Conservation (phyloP, 192 early-diverging fungal species). For the Backusella psychrophila region DNA sequence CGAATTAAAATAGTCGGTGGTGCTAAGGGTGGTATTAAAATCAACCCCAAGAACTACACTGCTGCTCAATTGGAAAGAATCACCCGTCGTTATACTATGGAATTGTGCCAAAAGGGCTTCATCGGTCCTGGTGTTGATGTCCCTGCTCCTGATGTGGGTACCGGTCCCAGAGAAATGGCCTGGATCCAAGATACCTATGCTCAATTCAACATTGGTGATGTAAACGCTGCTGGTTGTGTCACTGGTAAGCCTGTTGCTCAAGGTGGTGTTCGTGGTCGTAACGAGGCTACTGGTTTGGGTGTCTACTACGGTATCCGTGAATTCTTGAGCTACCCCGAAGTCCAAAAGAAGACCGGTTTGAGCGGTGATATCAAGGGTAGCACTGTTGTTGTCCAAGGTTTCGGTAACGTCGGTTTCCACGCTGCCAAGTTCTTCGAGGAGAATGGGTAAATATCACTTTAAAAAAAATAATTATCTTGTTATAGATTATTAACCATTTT, state of each 20-base stretch:
- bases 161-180: slow-evolving; percentile 78
- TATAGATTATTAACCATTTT: background rate
- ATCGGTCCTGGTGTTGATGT: slow-evolving; percentile 81
- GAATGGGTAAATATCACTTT: slow-evolving; percentile 45
- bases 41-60: slow-evolving; percentile 78
- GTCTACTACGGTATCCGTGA: slow-evolving; percentile 81
- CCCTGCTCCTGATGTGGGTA: slow-evolving; percentile 83
- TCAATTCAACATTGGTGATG: slow-evolving; percentile 79
- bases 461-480: background rate
- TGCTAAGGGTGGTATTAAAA: slow-evolving; percentile 82
- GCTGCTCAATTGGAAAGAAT: slow-evolving; percentile 72
- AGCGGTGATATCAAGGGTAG: slow-evolving; percentile 55
- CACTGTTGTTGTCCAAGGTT: slow-evolving; percentile 77
- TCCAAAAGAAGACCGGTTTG: slow-evolving; percentile 68
- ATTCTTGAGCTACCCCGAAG: slow-evolving; percentile 76
- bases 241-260: slow-evolving; percentile 78
- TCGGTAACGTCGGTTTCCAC: slow-evolving; percentile 85
- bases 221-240: slow-evolving; percentile 78
- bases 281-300: slow-evolving; percentile 80
- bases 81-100: slow-evolving; percentile 79
- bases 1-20: slow-evolving; percentile 40
- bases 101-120: slow-evolving; percentile 84
- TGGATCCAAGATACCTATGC: slow-evolving; percentile 88
- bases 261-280: slow-evolving; percentile 81
- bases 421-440: slow-evolving; percentile 79